Conservation (phyloP, 371 early-diverging fungal genomes). For the Chytridiales sp. region DNA sequence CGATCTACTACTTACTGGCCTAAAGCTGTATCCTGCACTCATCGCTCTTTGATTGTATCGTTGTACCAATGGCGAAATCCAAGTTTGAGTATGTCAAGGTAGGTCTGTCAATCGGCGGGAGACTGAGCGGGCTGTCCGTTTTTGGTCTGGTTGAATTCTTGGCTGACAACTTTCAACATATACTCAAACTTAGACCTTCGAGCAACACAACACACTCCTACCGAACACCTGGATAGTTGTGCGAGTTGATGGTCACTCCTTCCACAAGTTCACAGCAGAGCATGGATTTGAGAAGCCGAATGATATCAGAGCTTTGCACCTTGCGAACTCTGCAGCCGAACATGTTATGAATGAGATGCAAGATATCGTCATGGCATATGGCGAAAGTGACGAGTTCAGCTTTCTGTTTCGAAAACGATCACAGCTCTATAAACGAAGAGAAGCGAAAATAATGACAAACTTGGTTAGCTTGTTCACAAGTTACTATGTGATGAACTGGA, state of each 20-base stretch:
- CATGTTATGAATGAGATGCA: slow-evolving; percentile 74
- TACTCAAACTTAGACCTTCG: slow-evolving; percentile 58
- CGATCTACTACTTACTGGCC: too few relatives aligned
- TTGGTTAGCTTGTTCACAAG: slow-evolving; percentile 85
- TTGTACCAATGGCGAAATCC: slow-evolving; percentile 54
- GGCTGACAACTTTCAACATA: background rate
- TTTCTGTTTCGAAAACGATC: slow-evolving; percentile 70
- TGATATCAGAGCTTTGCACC: slow-evolving; percentile 76
- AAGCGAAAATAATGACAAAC: slow-evolving; percentile 82
- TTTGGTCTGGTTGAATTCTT: background rate
- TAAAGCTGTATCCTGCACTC: too few relatives aligned
- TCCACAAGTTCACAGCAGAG: slow-evolving; percentile 82
- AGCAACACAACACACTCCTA: slow-evolving; percentile 70
- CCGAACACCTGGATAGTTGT: slow-evolving; percentile 87
- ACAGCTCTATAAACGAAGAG: slow-evolving; percentile 76
- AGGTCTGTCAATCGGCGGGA: background rate
- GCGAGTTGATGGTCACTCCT: slow-evolving; percentile 91
- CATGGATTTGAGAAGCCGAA: slow-evolving; percentile 92
- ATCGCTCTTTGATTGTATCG: too few relatives aligned
- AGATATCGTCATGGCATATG: slow-evolving; percentile 87
- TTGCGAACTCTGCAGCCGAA: slow-evolving; percentile 84
- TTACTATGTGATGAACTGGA: slow-evolving; percentile 83
- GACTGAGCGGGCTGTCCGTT: background rate
- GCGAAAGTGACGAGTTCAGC: slow-evolving; percentile 93
- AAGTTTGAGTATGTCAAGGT: slow-evolving; percentile 91